Evolutionary conservation across 345 rosid genomes (phyloP).

Genomic region (Orychophragmus violaceus): DNA sequence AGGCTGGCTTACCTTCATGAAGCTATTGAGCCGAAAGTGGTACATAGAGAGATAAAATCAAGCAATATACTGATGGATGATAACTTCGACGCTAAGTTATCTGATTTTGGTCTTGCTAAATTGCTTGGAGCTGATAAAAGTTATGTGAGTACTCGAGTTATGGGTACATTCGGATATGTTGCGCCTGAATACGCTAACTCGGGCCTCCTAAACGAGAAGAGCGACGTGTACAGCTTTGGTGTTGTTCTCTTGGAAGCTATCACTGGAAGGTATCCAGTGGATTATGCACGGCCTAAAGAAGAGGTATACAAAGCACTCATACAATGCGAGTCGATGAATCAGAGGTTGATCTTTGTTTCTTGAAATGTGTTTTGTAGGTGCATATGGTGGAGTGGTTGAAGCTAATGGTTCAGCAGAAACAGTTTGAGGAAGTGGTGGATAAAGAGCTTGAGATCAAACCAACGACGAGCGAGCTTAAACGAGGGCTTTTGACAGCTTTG

Average conservation of each 20-base stretch:
- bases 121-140: conserved; percentile 85
- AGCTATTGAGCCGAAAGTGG: conserved; percentile 98
- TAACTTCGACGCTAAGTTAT: conserved; percentile 78
- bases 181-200: conserved; percentile 98
- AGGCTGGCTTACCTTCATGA: conserved; percentile 91
- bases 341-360: neutral
- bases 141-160: conserved; percentile 84
- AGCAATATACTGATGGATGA: conserved; percentile 89
- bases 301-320: conserved; percentile 48
- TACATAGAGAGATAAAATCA: conserved; percentile 94
- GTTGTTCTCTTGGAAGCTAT: conserved; percentile 90
- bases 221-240: conserved; percentile 95
- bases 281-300: conserved; percentile 71
- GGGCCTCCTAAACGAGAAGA: conserved; percentile 86
- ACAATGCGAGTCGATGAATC: neutral
- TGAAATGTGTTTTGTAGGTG: conserved; percentile 43
- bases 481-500: conserved; percentile 86
- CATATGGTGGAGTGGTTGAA: conserved; percentile 96
- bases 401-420: conserved; percentile 84
- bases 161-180: conserved; percentile 98
- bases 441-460: conserved; percentile 68
- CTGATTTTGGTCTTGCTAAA: conserved; percentile 94
- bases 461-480: conserved; percentile 74
- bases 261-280: conserved; percentile 96
- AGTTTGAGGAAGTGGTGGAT: conserved; percentile 81